phyloP scores from a whole-genome alignment of 441 rosid genomes.

The Arabidopsis lyrata region DNA sequence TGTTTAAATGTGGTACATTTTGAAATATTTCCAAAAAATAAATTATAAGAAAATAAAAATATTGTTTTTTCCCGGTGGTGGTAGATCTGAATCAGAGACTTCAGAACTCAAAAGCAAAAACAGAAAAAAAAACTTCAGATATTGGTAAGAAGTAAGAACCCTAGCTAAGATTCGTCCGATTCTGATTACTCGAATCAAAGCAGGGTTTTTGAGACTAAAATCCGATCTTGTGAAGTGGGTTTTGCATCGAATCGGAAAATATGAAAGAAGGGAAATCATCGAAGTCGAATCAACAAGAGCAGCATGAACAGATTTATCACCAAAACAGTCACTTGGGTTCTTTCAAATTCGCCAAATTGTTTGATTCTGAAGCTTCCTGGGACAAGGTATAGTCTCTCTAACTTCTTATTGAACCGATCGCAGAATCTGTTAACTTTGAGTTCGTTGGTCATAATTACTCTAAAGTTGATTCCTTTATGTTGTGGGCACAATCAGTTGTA shows the following conservation, averaged over 20 bases:
- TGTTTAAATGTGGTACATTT: no score
- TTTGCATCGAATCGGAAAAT: conserved; percentile 11
- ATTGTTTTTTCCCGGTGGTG: conserved; percentile 16
- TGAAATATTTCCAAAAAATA: no score
- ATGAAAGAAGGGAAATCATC: conserved; percentile 82
- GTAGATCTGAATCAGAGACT: conserved; percentile 36
- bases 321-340: conserved; percentile 74
- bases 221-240: conserved; percentile 17
- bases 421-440: background rate
- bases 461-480: background rate
- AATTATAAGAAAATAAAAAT: no score
- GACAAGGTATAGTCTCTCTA: conserved; percentile 64
- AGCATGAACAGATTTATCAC: conserved; percentile 50
- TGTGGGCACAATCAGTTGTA: background rate
- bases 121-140: background rate
- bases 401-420: background rate
- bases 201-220: background rate
- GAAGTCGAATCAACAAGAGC: conserved; percentile 57
- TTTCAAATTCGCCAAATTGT: conserved; percentile 77
- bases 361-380: conserved; percentile 95
- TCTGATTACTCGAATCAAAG: background rate
- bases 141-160: conserved; percentile 28
- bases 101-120: conserved; percentile 1
- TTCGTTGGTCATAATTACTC: conserved; percentile 3
- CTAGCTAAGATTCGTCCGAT: conserved; percentile 21